Evolutionary conservation across 768 basidiomycete genomes (phyloP).

Genomic region (Xerocomellus chrysenteron): DNA sequence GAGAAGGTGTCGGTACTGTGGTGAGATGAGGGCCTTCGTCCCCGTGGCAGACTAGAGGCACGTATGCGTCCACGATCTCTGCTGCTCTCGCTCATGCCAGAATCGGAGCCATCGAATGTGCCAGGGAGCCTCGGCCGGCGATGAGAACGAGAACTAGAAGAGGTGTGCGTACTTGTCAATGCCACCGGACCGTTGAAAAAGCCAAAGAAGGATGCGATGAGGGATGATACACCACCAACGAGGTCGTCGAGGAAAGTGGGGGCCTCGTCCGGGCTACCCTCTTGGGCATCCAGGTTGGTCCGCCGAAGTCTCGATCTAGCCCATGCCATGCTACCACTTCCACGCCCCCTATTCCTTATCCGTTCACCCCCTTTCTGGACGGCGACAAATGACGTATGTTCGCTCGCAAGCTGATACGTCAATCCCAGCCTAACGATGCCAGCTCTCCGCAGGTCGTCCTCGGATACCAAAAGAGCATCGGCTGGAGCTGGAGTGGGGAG

Average conservation of each 20-base stretch:
- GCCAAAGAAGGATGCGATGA: slow-evolving; percentile 18
- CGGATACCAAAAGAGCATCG: slow-evolving; percentile 25
- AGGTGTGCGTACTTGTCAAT: neutral
- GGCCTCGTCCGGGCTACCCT: neutral
- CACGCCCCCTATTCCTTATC: slow-evolving; percentile 4
- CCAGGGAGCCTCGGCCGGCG: slow-evolving; percentile 17
- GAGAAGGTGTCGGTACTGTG: slow-evolving; percentile 39
- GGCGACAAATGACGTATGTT: slow-evolving; percentile 57
- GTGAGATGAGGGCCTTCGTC: slow-evolving; percentile 19
- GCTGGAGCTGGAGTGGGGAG: slow-evolving; percentile 30
- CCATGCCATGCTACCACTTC: slow-evolving; percentile 7
- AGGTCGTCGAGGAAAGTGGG: slow-evolving; percentile 20
- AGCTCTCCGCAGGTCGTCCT: slow-evolving; percentile 40
- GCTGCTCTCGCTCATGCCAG: neutral
- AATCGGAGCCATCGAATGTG: slow-evolving; percentile 18
- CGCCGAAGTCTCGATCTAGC: slow-evolving; percentile 17
- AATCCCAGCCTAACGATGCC: slow-evolving; percentile 50
- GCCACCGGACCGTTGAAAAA: slow-evolving; percentile 3
- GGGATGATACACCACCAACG: slow-evolving; percentile 14
- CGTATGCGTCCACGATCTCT: slow-evolving; percentile 3
- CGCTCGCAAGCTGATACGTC: slow-evolving; percentile 51
- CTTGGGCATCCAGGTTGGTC: neutral
- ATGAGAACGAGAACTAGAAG: neutral
- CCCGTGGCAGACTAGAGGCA: neutral
- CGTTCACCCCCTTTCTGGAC: slow-evolving; percentile 38